Percentiles rank a stretch among this genome's conserved stretches.
Conservation (phyloP, 495 filamentous ascomycete species). For the Aspergillus avenaceus region DNA sequence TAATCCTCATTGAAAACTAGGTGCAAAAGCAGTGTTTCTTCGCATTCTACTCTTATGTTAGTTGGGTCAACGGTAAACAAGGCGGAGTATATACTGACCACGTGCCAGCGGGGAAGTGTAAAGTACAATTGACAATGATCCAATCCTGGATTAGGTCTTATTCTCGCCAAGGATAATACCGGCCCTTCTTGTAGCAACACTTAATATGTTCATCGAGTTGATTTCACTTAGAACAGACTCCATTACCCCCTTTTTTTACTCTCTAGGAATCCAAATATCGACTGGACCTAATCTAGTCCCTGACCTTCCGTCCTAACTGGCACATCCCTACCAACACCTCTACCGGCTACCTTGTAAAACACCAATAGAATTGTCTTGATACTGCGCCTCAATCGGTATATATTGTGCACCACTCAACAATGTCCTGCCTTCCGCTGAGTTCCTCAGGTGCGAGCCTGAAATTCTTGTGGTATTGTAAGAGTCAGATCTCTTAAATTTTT, state of each 20-base stretch:
- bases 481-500: too few species aligned
- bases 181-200: constrained; percentile 11
- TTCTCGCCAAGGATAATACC: constrained; percentile 11
- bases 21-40: constrained; percentile 3
- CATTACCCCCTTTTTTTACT: too few species aligned
- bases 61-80: constrained; percentile 5
- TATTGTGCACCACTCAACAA: too few species aligned
- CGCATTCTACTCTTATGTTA: constrained; percentile 4
- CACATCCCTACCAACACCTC: too few species aligned
- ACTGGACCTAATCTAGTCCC: constrained; percentile 4
- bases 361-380: too few species aligned
- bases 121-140: constrained; percentile 12
- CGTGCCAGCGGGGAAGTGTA: constrained; percentile 7
- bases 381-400: too few species aligned
- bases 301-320: too few species aligned
- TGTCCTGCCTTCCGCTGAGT: too few species aligned
- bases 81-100: constrained; percentile 1
- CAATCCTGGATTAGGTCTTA: constrained; percentile 13
- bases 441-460: too few species aligned
- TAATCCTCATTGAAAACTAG: constrained; percentile 10
- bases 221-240: constrained; percentile 6
- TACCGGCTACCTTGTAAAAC: too few species aligned
- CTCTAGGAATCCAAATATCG: constrained; percentile 13
- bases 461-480: too few species aligned
- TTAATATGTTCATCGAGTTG: constrained; percentile 7